phyloP scores from a whole-genome alignment of 1,139 yeast species.

The Wickerhamiella pararugosa region DNA sequence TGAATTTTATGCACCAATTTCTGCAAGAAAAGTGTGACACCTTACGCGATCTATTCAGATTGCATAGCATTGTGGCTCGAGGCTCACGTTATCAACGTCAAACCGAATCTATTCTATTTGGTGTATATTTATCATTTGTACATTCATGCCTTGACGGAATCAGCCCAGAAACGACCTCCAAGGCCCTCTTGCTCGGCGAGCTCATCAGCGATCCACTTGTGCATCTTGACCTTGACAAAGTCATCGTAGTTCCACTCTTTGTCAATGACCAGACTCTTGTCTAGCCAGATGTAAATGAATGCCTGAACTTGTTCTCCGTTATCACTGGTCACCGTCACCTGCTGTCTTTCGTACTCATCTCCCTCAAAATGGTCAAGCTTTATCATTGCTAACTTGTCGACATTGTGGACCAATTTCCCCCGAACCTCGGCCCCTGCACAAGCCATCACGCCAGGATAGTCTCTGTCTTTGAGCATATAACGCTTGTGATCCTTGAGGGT shows the following conservation, averaged over 20 bases:
- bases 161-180: constrained; percentile 16
- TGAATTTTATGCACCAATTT: too few species aligned
- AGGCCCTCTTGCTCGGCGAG: constrained; percentile 12
- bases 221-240: constrained; percentile 14
- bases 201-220: constrained; percentile 18
- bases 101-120: too few species aligned
- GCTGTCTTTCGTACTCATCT: constrained; percentile 20
- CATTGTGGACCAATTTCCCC: constrained; percentile 20
- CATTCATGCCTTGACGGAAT: neutral
- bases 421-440: constrained; percentile 13
- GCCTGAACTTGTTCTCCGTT: constrained; percentile 14
- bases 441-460: constrained; percentile 21
- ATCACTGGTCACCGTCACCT: constrained; percentile 13
- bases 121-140: too few species aligned
- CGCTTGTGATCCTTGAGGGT: constrained; percentile 17
- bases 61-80: too few species aligned
- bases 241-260: constrained; percentile 16
- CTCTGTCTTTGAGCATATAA: constrained; percentile 17
- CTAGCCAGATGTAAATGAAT: constrained; percentile 19
- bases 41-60: too few species aligned
- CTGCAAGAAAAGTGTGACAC: too few species aligned
- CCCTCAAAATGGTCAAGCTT: constrained; percentile 24
- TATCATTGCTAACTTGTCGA: constrained; percentile 16
- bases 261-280: constrained; percentile 4
- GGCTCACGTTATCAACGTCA: too few species aligned